phyloP scores from a whole-genome alignment of 768 basidiomycete species.

The Leccinum broughii region DNA sequence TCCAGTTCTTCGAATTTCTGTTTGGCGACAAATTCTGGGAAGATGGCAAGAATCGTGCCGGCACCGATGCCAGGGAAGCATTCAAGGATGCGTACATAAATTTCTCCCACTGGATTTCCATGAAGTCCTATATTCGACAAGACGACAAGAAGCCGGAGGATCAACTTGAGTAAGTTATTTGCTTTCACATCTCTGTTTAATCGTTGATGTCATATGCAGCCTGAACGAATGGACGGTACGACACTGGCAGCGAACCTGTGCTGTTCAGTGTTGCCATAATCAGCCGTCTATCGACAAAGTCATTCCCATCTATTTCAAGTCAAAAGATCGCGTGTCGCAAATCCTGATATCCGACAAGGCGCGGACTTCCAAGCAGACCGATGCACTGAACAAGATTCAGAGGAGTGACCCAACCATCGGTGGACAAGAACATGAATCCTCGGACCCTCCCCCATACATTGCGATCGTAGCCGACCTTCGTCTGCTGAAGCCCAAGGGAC shows the following conservation, averaged over 20 bases:
- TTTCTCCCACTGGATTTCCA: too few relatives aligned
- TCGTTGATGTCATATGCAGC: neutral
- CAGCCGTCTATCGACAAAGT: neutral
- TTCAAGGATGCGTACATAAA: too few relatives aligned
- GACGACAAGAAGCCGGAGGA: neutral
- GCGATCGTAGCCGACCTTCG: neutral
- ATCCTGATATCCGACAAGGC: slow-evolving; percentile 4
- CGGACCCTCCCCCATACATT: neutral
- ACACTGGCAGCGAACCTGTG: neutral
- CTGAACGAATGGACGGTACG: neutral
- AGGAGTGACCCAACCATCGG: neutral
- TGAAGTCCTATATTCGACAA: neutral
- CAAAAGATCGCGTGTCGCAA: neutral
- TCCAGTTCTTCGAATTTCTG: too few relatives aligned
- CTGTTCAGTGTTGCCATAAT: neutral
- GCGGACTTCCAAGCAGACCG: neutral
- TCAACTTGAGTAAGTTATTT: neutral
- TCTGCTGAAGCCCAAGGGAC: neutral
- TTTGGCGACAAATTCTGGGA: too few relatives aligned
- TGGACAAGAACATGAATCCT: neutral
- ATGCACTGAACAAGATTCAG: neutral
- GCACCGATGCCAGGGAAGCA: too few relatives aligned
- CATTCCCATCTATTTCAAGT: neutral
- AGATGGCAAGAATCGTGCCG: too few relatives aligned
- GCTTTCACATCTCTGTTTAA: neutral